phyloP scores from a whole-genome alignment of 257 asterid species.

The Penstemon barbatus region DNA sequence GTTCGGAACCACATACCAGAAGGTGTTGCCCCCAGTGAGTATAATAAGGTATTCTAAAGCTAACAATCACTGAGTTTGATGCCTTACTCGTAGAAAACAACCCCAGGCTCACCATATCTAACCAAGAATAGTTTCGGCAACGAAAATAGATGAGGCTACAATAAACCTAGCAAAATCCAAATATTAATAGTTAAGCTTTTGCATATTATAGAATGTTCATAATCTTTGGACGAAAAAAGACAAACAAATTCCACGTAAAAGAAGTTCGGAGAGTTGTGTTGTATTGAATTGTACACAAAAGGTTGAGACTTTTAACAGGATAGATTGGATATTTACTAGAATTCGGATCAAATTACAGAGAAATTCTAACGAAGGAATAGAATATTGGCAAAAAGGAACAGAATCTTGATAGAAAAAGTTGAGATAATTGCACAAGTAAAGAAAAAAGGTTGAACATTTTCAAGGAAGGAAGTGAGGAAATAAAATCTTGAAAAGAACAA shows the following conservation, averaged over 20 bases:
- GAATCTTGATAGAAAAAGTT: not conserved
- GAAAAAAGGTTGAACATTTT: no score
- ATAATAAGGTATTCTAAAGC: constrained; percentile 78
- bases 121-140: constrained; percentile 14
- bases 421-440: no score
- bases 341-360: no score
- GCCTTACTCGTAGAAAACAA: constrained; percentile 50
- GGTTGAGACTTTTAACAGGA: no score
- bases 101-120: constrained; percentile 62
- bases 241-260: not conserved
- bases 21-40: constrained; percentile 94
- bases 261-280: constrained; percentile 13
- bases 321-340: no score
- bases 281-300: not conserved
- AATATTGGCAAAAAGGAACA: not conserved
- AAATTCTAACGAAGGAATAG: not conserved
- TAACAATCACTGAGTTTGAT: constrained; percentile 56
- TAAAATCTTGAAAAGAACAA: no score
- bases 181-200: not conserved
- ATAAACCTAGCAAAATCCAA: constrained; percentile 24
- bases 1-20: constrained; percentile 84
- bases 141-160: constrained; percentile 15
- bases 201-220: constrained; percentile 16
- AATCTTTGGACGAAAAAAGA: constrained; percentile 10
- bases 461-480: no score